phyloP scores from a whole-genome alignment of 768 basidiomycete species.

The Tricholoma hemisulphureum region DNA sequence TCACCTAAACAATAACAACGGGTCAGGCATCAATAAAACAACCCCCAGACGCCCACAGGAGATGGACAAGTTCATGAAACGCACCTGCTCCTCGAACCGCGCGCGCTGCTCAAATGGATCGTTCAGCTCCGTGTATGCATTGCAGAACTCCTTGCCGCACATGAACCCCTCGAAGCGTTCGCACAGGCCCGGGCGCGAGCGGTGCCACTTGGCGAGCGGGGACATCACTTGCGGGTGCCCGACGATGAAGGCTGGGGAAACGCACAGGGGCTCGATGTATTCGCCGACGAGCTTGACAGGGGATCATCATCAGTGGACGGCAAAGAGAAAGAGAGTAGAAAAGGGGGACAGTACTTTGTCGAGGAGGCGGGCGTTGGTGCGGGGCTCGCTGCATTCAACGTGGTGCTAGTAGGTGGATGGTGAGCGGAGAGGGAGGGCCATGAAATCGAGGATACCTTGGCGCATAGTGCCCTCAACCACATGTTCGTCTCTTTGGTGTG shows the following conservation, averaged over 20 bases:
- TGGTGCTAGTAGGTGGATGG: conserved; percentile 60
- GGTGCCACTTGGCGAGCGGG: conserved; percentile 97
- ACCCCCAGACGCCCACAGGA: too few relatives aligned
- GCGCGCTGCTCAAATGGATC: conserved; percentile 96
- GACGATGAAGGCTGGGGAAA: conserved; percentile 96
- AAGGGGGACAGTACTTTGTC: conserved; percentile 71
- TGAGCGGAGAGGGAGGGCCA: not conserved
- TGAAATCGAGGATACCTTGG: conserved; percentile 56
- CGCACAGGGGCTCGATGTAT: conserved; percentile 94
- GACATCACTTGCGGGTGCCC: conserved; percentile 99
- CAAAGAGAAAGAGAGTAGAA: not conserved
- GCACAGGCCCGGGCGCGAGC: conserved; percentile 93
- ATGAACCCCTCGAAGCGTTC: conserved; percentile 99
- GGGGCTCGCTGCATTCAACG: conserved; percentile 94
- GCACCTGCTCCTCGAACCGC: conserved; percentile 91
- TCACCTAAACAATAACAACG: conserved; percentile 41
- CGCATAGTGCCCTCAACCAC: conserved; percentile 81
- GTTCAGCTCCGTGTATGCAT: conserved; percentile 99
- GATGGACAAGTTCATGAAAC: too few relatives aligned
- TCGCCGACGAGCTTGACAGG: conserved; percentile 84
- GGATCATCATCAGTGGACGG: not conserved
- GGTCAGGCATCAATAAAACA: not conserved
- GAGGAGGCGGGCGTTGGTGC: conserved; percentile 90
- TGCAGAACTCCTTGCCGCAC: conserved; percentile 97
- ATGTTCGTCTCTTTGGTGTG: conserved; percentile 85